Evolutionary conservation across 805 yeast genomes (phyloP).

Genomic region (Hanseniaspora vineae): DNA sequence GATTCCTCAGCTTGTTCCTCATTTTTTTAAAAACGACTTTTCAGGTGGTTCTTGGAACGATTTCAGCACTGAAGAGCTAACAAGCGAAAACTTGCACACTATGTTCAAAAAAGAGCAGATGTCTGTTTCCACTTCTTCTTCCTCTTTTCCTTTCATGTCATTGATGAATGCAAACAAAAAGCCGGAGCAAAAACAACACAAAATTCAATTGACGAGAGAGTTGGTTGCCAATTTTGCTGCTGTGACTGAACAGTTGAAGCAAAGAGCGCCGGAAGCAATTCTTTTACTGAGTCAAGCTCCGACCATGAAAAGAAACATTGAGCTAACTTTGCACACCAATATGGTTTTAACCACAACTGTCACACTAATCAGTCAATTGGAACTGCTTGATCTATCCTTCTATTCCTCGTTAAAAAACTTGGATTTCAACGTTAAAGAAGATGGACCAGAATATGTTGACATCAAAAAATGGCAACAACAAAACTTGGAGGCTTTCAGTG

Average conservation of each 20-base stretch:
- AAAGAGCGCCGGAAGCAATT: neutral
- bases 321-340: slow-evolving; percentile 19
- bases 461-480: slow-evolving; percentile 3
- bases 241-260: neutral
- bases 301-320: slow-evolving; percentile 11
- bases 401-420: slow-evolving; percentile 18
- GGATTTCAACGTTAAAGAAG: slow-evolving; percentile 7
- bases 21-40: slow-evolving; percentile 51
- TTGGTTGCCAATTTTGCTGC: neutral
- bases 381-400: slow-evolving; percentile 20
- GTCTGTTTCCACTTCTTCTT: neutral
- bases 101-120: neutral
- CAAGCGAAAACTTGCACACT: neutral
- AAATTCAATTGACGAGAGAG: neutral
- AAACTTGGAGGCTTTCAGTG: slow-evolving; percentile 2
- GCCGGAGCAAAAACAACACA: neutral
- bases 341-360: slow-evolving; percentile 21
- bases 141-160: neutral
- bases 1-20: slow-evolving; percentile 56
- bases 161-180: neutral
- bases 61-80: slow-evolving; percentile 33
- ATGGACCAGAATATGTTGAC: slow-evolving; percentile 4
- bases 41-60: slow-evolving; percentile 75
- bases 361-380: slow-evolving; percentile 17
- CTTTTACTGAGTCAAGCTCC: slow-evolving; percentile 7